These are phyloP conservation scores for Clonostachys chloroleuca DNA, from an alignment of 2,329 filamentous ascomycete species.

Conservation along the genomic window DNA sequence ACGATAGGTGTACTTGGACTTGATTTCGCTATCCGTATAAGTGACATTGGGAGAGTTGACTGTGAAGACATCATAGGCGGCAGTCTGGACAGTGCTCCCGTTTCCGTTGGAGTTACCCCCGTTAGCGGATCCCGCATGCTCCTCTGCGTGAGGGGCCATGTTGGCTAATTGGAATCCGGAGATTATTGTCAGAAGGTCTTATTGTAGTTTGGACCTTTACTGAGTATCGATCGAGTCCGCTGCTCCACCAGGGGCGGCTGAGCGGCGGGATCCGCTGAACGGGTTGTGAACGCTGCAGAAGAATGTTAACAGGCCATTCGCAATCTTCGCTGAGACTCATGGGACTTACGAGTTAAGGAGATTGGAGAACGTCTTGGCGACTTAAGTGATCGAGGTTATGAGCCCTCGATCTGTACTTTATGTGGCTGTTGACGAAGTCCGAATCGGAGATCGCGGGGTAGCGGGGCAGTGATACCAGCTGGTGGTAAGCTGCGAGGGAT, in stretches of 20 bases:
- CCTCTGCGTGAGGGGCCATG: constrained; percentile 92
- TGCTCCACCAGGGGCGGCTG: constrained; percentile 81
- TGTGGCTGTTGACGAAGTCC: background rate
- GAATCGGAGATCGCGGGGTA: constrained; percentile 1
- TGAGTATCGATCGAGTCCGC: constrained; percentile 59
- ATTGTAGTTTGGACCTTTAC: constrained; percentile 38
- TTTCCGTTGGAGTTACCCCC: constrained; percentile 46
- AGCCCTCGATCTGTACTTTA: constrained; percentile 40
- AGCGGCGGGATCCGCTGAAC: constrained; percentile 94
- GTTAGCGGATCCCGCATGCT: constrained; percentile 48
- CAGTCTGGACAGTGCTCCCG: constrained; percentile 29
- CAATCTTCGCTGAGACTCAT: too few species aligned
- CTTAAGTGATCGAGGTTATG: constrained; percentile 50
- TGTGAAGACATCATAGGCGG: constrained; percentile 64
- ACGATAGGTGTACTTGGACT: constrained; percentile 92
- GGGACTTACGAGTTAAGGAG: constrained; percentile 85
- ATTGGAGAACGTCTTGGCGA: constrained; percentile 98
- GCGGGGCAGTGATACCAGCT: background rate
- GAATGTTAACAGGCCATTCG: background rate
- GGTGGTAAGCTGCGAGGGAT: too few species aligned
- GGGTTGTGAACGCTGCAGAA: constrained; percentile 77
- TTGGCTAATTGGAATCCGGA: constrained; percentile 7
- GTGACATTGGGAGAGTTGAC: constrained; percentile 90
- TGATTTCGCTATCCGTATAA: constrained; percentile 86
- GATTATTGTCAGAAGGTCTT: constrained; percentile 5